Base-by-base conservation (phyloP, 139 green algal species). In the Ettlia oleoabundans region DNA sequence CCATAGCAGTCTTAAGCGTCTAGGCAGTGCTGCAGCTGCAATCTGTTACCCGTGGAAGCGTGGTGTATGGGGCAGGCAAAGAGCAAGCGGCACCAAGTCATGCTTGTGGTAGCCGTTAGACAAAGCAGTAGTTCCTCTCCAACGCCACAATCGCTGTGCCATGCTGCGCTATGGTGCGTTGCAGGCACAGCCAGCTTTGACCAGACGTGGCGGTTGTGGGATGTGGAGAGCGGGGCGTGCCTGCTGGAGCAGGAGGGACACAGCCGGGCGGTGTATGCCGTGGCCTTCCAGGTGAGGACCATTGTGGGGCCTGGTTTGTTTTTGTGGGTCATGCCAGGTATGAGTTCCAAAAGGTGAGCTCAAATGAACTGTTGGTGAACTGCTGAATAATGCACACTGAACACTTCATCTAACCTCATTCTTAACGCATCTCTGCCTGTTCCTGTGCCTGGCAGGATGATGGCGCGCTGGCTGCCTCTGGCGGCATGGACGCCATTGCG, bases 201-300 rank as follows among this genome's bases (percentile, higher is more conserved):
- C 87, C 82, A 81, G 52, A 99, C 96, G 0, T 99, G 97, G 97
- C 91, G 97, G 22, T 74, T 99, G 76, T 99, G 97, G 97, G 94
- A 99, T 82, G 65, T 95, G 10, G 91, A 95, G 68, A 97, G 90
- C 4, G 93, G 93, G 3, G 33, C 70, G 7, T 93, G 94, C 79
- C 79, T 99, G 65, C 84, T 98, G 73, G 95, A 99, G 88, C 97
- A 99, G 89, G 97, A 99, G 86, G 97, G 97, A 10, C 97, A 99
- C 93, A 94, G 86, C 72, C 80, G 96, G 28, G 67, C 88, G 18
- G 96, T 99, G 55, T 99, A 99, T 82, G 76, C 88, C 1, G 85
- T 99, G 43, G 92, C 91, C 0, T 99, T 99, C 86, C 95, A 99
- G 71, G 80, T 84, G 52, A 18, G 78, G 5, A n/a, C 35, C 38